Base-by-base conservation (phyloP, 2,329 filamentous ascomycete genomes). In the Thelonectria blattea region DNA sequence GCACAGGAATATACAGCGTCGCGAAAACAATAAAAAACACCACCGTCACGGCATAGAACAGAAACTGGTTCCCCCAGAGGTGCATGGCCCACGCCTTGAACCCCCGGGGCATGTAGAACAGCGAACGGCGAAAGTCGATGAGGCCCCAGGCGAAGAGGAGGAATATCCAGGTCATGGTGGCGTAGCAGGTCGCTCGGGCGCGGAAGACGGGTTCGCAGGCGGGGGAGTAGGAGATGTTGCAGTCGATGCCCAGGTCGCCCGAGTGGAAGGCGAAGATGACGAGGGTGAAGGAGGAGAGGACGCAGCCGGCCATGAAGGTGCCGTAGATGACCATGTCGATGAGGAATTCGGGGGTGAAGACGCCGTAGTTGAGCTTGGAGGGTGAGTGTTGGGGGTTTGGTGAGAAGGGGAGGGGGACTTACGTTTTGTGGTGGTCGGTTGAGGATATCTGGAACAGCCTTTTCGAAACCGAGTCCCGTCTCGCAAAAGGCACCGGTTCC, bases 91-190 rank as follows among this genome's bases (percentile, higher is more conserved):
- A 89, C 53, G 85, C 80, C 42, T 46, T 60, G 80, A 67, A 80
- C 65, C 83, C 82, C 56, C 75, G 75, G 65, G 82, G 81, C 39
- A 82, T 82, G 66, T 83, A 80, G 80, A 91, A 90, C 74, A 91
- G 86, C 12, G 84, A 87, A 15, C 86, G 83, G 18, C 88, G 85
- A 71, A 86, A 80, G 67, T 89, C 81, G 57, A 89, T 82, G 76
- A 89, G 85, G 68, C 90, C 87, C 88, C 88, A 91, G 0, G 88
- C 88, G 32, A 89, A 81, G 76, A 91, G 85, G n/a, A 90, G 80
- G 10, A 87, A 87, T 61, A 85, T 86, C 87, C 88, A 91, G 3
- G 87, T 90, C 68, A 91, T 80, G 66, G 82, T 86, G 12, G 85
- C 85, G 71, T 89, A 91, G 54, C 83, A 85, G 2, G 88, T 89